These are phyloP conservation scores for Colletotrichum musae DNA, from an alignment of 2,329 filamentous ascomycete genomes.

Conservation along the genomic window DNA sequence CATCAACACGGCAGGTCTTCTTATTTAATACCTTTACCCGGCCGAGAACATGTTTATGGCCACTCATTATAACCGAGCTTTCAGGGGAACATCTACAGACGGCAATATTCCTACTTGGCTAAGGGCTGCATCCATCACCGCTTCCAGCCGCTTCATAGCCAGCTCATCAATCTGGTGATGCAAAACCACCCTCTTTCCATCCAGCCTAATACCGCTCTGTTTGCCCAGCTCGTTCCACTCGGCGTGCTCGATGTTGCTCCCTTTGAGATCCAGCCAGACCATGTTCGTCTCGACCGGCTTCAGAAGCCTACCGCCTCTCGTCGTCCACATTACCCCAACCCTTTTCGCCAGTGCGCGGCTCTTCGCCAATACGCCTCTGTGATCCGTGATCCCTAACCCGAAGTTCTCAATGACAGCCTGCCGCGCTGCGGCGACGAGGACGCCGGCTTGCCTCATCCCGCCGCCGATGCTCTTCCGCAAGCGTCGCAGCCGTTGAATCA, in stretches of 20 bases:
- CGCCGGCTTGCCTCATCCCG: constrained; percentile 81
- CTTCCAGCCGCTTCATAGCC: constrained; percentile 21
- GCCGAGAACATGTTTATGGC: too few relatives aligned
- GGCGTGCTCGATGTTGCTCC: background rate
- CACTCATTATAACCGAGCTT: constrained; percentile 20
- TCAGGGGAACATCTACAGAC: background rate
- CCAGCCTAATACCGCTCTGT: constrained; percentile 20
- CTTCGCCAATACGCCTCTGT: constrained; percentile 58
- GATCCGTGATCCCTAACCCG: constrained; percentile 57
- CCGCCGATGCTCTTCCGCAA: constrained; percentile 86
- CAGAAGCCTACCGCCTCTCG: constrained; percentile 73
- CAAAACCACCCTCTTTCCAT: constrained; percentile 32
- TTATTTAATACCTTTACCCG: too few relatives aligned
- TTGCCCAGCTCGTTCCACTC: constrained; percentile 29
- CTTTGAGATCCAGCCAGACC: constrained; percentile 72
- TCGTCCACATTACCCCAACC: constrained; percentile 74
- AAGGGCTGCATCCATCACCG: constrained; percentile 20
- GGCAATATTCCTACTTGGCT: background rate
- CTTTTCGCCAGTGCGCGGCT: constrained; percentile 70
- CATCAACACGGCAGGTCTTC: too few relatives aligned
- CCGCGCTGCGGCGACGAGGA: constrained; percentile 81
- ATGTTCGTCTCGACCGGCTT: constrained; percentile 82
- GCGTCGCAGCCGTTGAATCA: constrained; percentile 80
- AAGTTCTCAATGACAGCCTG: constrained; percentile 88
- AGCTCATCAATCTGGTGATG: constrained; percentile 33